phyloP scores from a whole-genome alignment of 169 alveolate species.

The Plasmodium knowlesi region DNA sequence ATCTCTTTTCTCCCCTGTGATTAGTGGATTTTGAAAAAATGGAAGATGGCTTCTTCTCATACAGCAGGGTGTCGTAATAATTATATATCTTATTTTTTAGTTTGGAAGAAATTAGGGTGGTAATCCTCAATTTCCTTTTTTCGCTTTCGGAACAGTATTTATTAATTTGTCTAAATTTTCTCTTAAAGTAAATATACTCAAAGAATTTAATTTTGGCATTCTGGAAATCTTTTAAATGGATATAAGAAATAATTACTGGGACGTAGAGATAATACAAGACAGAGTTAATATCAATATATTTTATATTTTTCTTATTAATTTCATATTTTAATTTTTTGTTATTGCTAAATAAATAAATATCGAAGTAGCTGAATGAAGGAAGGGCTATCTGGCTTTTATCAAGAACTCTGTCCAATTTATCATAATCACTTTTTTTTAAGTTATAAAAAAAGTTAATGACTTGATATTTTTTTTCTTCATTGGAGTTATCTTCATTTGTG shows the following conservation, averaged over 20 bases:
- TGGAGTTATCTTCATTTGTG: neutral
- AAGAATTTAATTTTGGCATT: constrained; percentile 43
- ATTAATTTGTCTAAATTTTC: constrained; percentile 35
- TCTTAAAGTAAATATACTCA: constrained; percentile 59
- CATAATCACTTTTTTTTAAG: constrained; percentile 43
- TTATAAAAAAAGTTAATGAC: constrained; percentile 27
- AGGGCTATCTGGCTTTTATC: constrained; percentile 18
- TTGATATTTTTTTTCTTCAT: constrained; percentile 30
- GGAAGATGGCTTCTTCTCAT: constrained; percentile 3
- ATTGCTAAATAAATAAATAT: constrained; percentile 69
- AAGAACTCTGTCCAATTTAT: constrained; percentile 59
- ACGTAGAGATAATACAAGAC: constrained; percentile 38
- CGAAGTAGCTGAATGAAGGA: constrained; percentile 65
- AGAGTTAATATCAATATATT: constrained; percentile 45
- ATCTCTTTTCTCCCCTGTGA: neutral
- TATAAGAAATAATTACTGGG: constrained; percentile 50
- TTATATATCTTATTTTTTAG: constrained; percentile 44
- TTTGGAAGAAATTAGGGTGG: constrained; percentile 15
- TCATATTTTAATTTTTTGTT: constrained; percentile 68
- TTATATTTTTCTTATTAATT: constrained; percentile 69
- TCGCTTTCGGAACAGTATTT: constrained; percentile 13
- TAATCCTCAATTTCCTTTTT: constrained; percentile 41
- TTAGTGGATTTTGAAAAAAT: neutral
- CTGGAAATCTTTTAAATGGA: constrained; percentile 50
- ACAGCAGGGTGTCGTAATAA: constrained; percentile 25